phyloP scores from a whole-genome alignment of 2,329 filamentous ascomycete genomes.

The Sclerotinia trifoliorum region DNA sequence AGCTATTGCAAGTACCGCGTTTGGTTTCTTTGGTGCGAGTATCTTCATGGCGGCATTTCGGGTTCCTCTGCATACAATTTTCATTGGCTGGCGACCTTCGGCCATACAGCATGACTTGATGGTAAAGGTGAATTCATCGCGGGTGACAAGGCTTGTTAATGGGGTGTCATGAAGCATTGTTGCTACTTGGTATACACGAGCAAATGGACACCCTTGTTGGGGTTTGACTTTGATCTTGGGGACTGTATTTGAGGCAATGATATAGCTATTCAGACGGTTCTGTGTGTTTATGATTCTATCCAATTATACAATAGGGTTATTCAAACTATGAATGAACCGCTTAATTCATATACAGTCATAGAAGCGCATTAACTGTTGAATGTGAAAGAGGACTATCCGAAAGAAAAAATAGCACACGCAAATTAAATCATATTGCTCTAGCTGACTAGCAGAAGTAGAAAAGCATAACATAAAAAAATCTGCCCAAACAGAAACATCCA shows the following conservation, averaged over 20 bases:
- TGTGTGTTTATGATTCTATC: neutral
- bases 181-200: neutral
- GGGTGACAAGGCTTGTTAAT: neutral
- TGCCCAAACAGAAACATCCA: neutral
- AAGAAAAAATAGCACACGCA: too few species aligned
- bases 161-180: neutral
- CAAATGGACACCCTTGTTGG: neutral
- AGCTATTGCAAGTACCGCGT: neutral
- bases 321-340: neutral
- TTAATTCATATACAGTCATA: too few species aligned
- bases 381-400: too few species aligned
- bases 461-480: neutral
- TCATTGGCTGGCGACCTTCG: neutral
- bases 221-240: neutral
- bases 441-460: conserved; percentile 9
- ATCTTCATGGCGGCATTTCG: neutral
- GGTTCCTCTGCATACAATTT: neutral
- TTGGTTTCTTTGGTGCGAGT: neutral
- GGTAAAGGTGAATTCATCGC: neutral
- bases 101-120: neutral
- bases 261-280: neutral
- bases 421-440: conserved; percentile 10
- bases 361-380: neutral
- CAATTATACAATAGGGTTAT: neutral
- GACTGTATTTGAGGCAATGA: neutral